These are phyloP conservation scores for Fusarium nematophilum DNA, from an alignment of 2,329 filamentous ascomycete species.

Conservation along the genomic window DNA sequence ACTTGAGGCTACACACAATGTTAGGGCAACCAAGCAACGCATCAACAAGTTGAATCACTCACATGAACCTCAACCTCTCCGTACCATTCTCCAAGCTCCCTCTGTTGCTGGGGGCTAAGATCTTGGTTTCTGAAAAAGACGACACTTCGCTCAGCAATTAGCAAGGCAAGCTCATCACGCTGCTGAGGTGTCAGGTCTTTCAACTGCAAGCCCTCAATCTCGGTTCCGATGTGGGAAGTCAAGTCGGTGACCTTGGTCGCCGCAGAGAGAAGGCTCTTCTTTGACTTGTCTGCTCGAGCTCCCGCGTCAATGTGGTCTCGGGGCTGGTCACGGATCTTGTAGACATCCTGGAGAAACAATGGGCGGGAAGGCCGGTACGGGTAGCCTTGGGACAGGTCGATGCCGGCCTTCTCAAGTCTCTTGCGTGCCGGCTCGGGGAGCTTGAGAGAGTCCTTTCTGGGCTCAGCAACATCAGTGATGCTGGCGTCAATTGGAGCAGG, in stretches of 20 bases:
- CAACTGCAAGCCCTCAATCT: conserved; percentile 72
- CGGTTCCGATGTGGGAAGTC: conserved; percentile 71
- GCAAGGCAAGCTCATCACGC: conserved; percentile 69
- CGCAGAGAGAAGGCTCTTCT: conserved; percentile 69
- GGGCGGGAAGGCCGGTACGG: conserved; percentile 76
- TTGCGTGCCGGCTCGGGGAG: conserved; percentile 68
- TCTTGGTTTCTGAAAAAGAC: conserved; percentile 76
- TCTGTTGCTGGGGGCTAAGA: conserved; percentile 71
- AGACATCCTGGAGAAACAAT: conserved; percentile 76
- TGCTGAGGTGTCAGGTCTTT: conserved; percentile 70
- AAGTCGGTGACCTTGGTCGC: conserved; percentile 73
- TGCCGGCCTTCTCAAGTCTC: conserved; percentile 73
- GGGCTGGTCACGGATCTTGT: conserved; percentile 68
- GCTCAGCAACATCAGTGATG: conserved; percentile 72
- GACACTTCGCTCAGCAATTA: conserved; percentile 72
- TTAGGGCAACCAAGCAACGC: not conserved
- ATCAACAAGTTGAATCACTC: conserved; percentile 39
- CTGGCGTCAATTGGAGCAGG: conserved; percentile 70
- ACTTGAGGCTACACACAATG: conserved; percentile 68
- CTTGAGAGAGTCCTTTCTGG: conserved; percentile 71
- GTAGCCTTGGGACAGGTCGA: conserved; percentile 77
- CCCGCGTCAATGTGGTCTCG: conserved; percentile 71
- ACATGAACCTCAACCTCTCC: conserved; percentile 77
- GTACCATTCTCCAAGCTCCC: conserved; percentile 70
- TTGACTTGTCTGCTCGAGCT: conserved; percentile 72